These are phyloP conservation scores for Lachnellula subtilissima DNA, from an alignment of 2,329 filamentous ascomycete genomes.

Conservation along the genomic window DNA sequence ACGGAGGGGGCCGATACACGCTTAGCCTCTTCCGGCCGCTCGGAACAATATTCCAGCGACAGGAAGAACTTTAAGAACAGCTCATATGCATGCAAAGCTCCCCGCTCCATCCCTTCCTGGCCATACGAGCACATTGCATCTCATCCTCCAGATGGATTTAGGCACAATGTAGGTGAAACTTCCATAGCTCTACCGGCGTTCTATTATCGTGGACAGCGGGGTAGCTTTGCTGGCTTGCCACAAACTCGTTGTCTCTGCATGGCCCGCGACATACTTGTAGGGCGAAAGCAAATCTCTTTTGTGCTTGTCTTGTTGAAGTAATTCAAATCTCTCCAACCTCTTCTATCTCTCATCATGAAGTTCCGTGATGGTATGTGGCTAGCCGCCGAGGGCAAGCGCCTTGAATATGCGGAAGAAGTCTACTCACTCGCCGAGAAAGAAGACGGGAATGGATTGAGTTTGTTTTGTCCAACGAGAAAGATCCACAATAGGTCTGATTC, in stretches of 20 bases:
- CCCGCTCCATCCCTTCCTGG: background rate
- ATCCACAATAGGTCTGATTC: constrained; percentile 51
- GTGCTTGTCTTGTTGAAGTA: background rate
- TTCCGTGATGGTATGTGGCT: constrained; percentile 67
- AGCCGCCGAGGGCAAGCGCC: constrained; percentile 52
- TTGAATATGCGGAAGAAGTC: constrained; percentile 64
- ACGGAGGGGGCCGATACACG: background rate
- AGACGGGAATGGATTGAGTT: constrained; percentile 44
- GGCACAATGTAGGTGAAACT: background rate
- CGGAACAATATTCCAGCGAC: background rate
- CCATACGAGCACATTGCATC: background rate
- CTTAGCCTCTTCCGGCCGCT: background rate
- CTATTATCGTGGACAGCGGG: background rate
- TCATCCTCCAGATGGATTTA: background rate
- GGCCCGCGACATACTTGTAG: background rate
- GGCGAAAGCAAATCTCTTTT: background rate
- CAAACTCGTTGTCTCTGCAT: background rate
- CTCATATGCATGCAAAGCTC: background rate
- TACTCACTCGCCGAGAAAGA: constrained; percentile 42
- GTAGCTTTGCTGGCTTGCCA: background rate
- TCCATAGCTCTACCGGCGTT: background rate
- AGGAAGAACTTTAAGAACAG: background rate
- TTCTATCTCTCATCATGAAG: constrained; percentile 42
- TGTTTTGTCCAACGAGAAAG: constrained; percentile 54
- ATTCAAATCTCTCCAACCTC: background rate